Evolutionary conservation across 2,329 filamentous ascomycete species (phyloP).

Genomic region (Colletotrichum sp.): DNA sequence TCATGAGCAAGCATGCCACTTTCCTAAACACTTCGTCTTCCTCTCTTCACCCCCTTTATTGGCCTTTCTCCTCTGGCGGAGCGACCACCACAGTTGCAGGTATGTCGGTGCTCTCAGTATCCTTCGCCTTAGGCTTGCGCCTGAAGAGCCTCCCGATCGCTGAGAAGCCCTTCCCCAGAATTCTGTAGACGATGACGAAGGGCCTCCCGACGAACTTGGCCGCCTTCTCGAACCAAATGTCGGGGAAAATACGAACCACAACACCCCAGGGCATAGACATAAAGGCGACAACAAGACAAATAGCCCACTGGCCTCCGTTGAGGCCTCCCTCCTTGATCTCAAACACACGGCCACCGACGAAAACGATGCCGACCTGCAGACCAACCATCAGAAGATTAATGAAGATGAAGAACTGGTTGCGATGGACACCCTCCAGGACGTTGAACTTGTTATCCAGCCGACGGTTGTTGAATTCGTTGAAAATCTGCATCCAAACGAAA

Average conservation of each 20-base stretch:
- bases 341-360: conserved; percentile 61
- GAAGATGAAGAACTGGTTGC: conserved; percentile 61
- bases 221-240: conserved; percentile 77
- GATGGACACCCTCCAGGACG: conserved; percentile 60
- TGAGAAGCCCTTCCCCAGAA: background rate
- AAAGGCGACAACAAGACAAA: conserved; percentile 53
- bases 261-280: conserved; percentile 55
- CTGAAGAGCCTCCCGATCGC: conserved; percentile 4
- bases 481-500: conserved; percentile 76
- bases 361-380: conserved; percentile 61
- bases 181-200: conserved; percentile 72
- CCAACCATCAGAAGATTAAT: conserved; percentile 63
- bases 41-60: background rate
- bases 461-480: conserved; percentile 71
- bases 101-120: background rate
- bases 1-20: background rate
- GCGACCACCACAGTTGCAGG: background rate
- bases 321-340: conserved; percentile 41
- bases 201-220: conserved; percentile 99
- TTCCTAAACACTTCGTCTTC: background rate
- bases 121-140: background rate
- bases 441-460: conserved; percentile 68
- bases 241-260: conserved; percentile 54
- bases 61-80: background rate
- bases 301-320: conserved; percentile 57